Base-by-base conservation (phyloP, 2,329 filamentous ascomycete species). In the Alternaria arborescens region DNA sequence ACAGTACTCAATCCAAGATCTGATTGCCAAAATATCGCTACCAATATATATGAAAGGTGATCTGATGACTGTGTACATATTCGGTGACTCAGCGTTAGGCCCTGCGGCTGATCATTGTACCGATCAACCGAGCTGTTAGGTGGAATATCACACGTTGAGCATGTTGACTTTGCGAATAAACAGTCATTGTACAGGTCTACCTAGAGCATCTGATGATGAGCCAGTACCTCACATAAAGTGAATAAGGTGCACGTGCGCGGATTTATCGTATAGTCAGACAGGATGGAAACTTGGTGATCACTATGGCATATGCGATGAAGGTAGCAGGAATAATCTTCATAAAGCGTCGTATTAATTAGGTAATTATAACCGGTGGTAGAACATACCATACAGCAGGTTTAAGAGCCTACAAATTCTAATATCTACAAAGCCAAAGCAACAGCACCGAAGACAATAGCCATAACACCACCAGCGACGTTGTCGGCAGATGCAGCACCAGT, bases 401-500 rank as follows among this genome's bases (percentile, higher is more conserved):
- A 12, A 41, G 6, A 22, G 2, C 11, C 18, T 8, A 22, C 38
- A 14, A 20, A 14, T 7, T 22, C 11, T 18, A 41, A 3, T 10
- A 1, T 12, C 11, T 66, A 69, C 61, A 67, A 57, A 53, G 54
- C 60, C 56, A 59, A 62, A 47, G 66, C 65, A 36, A 58, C 44
- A 36, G 51, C 58, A 30, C 66, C 62, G 8, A 69, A 43, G 8
- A 61, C 52, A 11, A 67, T 20, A 1, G 62, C 66, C 54, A 67
- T 52, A 3, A 58, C 50, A 42, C 65, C 60, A 16, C 60, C 52
- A 1, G 59, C 58, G 2, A 64, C 42, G 3, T 58, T 60, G 18
- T 41, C 47, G 12, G 61, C 55, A 0, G 63, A 54, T 4, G 66
- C 68, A 30, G 65, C 68, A 53, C 68, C 68, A 12, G 68, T 69